A percentile compares a stretch with the other conserved stretches of the same genome.
Evolutionary conservation across 2,329 filamentous ascomycete genomes (phyloP).

Genomic region (Mycocentrospora acerina): DNA sequence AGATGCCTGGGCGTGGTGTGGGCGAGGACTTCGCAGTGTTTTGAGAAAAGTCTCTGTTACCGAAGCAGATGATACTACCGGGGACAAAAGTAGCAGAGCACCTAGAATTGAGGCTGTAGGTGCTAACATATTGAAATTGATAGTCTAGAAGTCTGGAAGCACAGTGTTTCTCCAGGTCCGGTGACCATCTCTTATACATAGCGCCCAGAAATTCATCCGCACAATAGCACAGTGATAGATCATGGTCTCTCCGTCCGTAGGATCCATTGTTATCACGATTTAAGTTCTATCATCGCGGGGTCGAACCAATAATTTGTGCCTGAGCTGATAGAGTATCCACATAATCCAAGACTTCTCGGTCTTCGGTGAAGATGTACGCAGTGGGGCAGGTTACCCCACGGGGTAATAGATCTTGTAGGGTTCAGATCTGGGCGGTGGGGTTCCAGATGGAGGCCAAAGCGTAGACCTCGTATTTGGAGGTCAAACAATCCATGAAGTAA

Average conservation of each 20-base stretch:
- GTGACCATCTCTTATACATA: conserved; percentile 2
- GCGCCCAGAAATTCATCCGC: background rate
- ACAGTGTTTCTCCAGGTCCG: background rate
- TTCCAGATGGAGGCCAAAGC: too few species aligned
- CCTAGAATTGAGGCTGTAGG: conserved; percentile 1
- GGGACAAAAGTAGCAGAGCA: conserved; percentile 5
- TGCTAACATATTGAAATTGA: conserved; percentile 1
- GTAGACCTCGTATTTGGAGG: too few species aligned
- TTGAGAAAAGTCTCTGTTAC: conserved; percentile 14
- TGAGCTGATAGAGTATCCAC: too few species aligned
- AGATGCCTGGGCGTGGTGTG: conserved; percentile 9
- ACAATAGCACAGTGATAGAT: background rate
- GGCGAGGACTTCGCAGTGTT: conserved; percentile 13
- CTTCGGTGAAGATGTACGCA: too few species aligned
- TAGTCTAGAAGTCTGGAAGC: background rate
- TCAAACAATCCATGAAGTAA: too few species aligned
- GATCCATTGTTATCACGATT: background rate
- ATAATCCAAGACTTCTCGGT: too few species aligned
- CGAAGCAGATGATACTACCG: conserved; percentile 5
- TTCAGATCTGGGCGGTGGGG: too few species aligned
- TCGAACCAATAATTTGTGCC: too few species aligned
- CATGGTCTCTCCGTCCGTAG: background rate
- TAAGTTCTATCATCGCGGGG: background rate
- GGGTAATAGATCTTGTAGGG: too few species aligned
- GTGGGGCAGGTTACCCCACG: too few species aligned